Evolutionary conservation across 2,329 filamentous ascomycete genomes (phyloP).

Genomic region (Aphanoascus verrucosus): DNA sequence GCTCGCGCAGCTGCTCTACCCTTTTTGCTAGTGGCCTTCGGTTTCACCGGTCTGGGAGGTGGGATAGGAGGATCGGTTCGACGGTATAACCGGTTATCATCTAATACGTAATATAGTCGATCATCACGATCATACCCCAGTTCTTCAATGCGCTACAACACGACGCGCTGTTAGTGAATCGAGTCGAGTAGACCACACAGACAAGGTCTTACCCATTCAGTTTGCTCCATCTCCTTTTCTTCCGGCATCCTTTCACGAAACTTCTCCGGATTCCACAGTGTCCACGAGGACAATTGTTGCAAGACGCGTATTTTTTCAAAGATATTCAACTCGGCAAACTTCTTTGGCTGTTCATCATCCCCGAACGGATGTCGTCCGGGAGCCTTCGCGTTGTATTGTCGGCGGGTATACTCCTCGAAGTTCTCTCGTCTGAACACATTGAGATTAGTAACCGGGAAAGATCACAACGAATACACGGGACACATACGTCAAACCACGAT

Average conservation of each 20-base stretch:
- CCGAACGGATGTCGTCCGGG: constrained; percentile 75
- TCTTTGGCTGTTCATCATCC: constrained; percentile 57
- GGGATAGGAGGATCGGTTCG: constrained; percentile 62
- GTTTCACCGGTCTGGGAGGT: constrained; percentile 43
- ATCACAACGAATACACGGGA: neutral
- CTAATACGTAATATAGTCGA: constrained; percentile 77
- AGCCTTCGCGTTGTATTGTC: constrained; percentile 76
- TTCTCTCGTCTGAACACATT: constrained; percentile 58
- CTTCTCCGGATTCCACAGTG: constrained; percentile 74
- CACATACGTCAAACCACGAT: constrained; percentile 79
- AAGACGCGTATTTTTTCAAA: constrained; percentile 69
- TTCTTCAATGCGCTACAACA: constrained; percentile 35
- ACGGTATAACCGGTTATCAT: constrained; percentile 88
- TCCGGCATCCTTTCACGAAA: constrained; percentile 80
- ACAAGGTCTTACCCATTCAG: constrained; percentile 58
- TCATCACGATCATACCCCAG: constrained; percentile 78
- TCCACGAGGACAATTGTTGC: constrained; percentile 82
- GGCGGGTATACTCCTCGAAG: constrained; percentile 85
- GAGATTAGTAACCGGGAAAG: neutral
- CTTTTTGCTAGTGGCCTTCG: constrained; percentile 56
- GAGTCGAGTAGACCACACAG: neutral
- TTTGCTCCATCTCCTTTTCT: constrained; percentile 68
- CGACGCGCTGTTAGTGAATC: neutral
- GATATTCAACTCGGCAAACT: constrained; percentile 71
- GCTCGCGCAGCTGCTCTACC: constrained; percentile 52